A percentile compares a stretch with the other conserved stretches of the same genome.
Conservation (phyloP, 257 asterid genomes). For the Osmanthus fragrans region DNA sequence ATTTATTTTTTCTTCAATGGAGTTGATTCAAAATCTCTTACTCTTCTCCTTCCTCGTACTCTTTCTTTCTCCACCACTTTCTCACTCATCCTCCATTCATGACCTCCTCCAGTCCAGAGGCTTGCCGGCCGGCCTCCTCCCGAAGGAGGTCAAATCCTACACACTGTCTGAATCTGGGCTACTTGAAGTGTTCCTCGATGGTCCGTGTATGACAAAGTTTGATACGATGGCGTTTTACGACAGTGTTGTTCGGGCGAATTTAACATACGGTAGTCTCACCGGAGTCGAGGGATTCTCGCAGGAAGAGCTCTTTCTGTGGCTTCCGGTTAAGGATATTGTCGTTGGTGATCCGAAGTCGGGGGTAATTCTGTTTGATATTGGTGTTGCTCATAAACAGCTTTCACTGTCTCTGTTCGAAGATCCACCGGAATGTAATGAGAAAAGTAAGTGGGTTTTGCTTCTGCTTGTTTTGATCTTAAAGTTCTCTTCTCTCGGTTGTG, state of each 20-base stretch:
- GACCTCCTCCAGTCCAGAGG: slow-evolving; percentile 78
- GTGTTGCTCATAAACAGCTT: slow-evolving; percentile 82
- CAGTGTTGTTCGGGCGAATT: slow-evolving; percentile 67
- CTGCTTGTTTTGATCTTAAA: neutral
- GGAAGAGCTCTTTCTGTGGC: slow-evolving; percentile 93
- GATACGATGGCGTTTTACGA: slow-evolving; percentile 91
- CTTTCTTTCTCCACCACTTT: slow-evolving; percentile 4
- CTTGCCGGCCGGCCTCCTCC: slow-evolving; percentile 85
- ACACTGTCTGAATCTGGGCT: slow-evolving; percentile 60
- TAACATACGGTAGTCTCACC: slow-evolving; percentile 73
- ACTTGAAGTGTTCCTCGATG: slow-evolving; percentile 70
- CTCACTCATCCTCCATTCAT: slow-evolving; percentile 56
- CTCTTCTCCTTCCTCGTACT: slow-evolving; percentile 6
- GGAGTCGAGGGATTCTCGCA: slow-evolving; percentile 85
- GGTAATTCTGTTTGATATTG: slow-evolving; percentile 76
- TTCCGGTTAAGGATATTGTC: slow-evolving; percentile 80
- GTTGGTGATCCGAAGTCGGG: slow-evolving; percentile 82
- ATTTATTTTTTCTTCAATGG: neutral
- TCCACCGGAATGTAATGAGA: slow-evolving; percentile 69
- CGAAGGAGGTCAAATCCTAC: slow-evolving; percentile 71
- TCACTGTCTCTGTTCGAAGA: slow-evolving; percentile 88
- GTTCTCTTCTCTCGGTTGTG: neutral
- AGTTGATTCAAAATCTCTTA: neutral
- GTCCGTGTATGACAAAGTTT: slow-evolving; percentile 81
- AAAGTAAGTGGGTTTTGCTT: slow-evolving; percentile 32